Evolutionary conservation across 768 basidiomycete species (phyloP), one percentile per base, ranked within the genome.

Genomic region (Mycena belliarum): DNA sequence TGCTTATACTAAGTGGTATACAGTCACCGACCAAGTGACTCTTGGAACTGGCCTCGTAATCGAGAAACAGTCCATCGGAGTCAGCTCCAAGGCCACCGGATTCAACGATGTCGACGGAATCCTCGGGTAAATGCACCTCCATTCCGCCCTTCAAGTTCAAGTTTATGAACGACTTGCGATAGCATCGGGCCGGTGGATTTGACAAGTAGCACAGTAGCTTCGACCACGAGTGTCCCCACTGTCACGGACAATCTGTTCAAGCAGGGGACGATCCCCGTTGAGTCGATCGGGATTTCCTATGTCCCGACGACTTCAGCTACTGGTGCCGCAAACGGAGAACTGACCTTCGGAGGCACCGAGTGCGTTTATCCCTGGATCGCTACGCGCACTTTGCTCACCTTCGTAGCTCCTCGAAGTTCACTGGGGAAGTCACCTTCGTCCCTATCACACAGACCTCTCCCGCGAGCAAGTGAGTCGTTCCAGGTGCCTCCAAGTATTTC

Each of bases 321-420:
- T 12, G 55, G 63, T 9, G 66, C 69, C 12, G 62, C 72, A 29
- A 84, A 85, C 60, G 84, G 84, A 46, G 82, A 85, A 65, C 71
- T 87, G 23, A 77, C 74, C 8, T 83, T 85, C 57, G 85, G 85
- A 46, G 76, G 76, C 8, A 70, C 75, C n/a, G 84, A 85, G n/a
- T n/a, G n/a, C n/a, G n/a, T n/a, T n/a, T n/a, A n/a, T n/a, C n/a
- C n/a, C n/a, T n/a, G n/a, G n/a, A n/a, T n/a, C n/a, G n/a, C n/a
- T n/a, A n/a, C n/a, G n/a, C n/a, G n/a, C n/a, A n/a, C n/a, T n/a
- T n/a, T n/a, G n/a, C n/a, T n/a, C n/a, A n/a, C n/a, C n/a, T n/a
- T n/a, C n/a, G n/a, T n/a, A n/a, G n/a, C 60, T 60, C 59, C 5
- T 64, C 70, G 49, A 83, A 79, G 79, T 80, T 66, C 52, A 72